Evolutionary conservation across 306 rosid genomes (phyloP).

Genomic region (Cyamopsis tetragonoloba): DNA sequence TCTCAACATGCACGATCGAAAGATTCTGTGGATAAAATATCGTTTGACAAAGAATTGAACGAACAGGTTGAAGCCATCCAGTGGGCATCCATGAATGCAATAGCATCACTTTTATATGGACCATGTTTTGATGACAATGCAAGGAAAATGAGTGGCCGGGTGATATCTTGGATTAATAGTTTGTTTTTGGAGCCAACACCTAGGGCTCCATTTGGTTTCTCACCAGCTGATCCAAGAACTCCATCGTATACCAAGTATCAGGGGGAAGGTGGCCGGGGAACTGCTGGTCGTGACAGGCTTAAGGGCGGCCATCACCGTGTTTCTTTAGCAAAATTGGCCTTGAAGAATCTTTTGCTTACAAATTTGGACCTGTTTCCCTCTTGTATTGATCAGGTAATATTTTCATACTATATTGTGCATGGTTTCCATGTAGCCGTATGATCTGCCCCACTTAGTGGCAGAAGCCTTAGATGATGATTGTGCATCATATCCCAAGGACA

Average conservation of each 20-base stretch:
- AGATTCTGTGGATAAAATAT: slow-evolving; percentile 95
- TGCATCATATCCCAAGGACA: too few species aligned
- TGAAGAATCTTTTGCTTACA: slow-evolving; percentile 87
- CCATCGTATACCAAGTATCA: slow-evolving; percentile 84
- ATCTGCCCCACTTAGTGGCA: too few species aligned
- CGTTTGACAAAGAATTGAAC: slow-evolving; percentile 90
- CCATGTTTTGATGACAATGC: slow-evolving; percentile 99
- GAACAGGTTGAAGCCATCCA: slow-evolving; percentile 98
- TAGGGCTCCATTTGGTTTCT: slow-evolving; percentile 96
- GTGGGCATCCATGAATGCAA: slow-evolving; percentile 99
- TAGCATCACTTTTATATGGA: slow-evolving; percentile 94
- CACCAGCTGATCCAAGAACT: slow-evolving; percentile 98
- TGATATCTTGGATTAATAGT: slow-evolving; percentile 92
- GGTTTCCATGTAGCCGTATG: background rate
- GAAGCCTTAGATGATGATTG: too few species aligned
- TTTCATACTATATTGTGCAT: slow-evolving; percentile 16
- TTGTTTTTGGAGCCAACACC: slow-evolving; percentile 91
- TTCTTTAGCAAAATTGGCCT: slow-evolving; percentile 83
- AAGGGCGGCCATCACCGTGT: slow-evolving; percentile 88
- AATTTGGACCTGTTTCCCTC: slow-evolving; percentile 98
- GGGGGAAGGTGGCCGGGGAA: slow-evolving; percentile 84
- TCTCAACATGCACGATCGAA: slow-evolving; percentile 95
- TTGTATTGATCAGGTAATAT: slow-evolving; percentile 91
- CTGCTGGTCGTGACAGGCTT: slow-evolving; percentile 87
- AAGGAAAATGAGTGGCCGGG: slow-evolving; percentile 98